Evolutionary conservation across 2,329 filamentous ascomycete genomes (phyloP).

Genomic region (Ascochyta rabiei): DNA sequence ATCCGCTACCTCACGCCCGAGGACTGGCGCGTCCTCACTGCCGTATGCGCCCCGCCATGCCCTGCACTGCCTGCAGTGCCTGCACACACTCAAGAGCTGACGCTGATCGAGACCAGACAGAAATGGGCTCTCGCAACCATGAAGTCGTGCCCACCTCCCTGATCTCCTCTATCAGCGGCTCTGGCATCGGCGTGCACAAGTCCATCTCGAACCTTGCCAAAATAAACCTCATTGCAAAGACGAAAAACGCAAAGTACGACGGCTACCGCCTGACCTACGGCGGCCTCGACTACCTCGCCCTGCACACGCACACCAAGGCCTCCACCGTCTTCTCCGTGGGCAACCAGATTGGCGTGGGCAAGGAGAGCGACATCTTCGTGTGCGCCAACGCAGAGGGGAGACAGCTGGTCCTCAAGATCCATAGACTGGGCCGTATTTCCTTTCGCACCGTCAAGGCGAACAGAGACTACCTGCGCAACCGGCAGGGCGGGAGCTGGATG

Average conservation of each 20-base stretch:
- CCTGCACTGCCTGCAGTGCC: neutral
- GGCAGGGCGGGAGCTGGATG: constrained; percentile 89
- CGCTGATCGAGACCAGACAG: constrained; percentile 67
- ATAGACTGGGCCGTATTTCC: constrained; percentile 91
- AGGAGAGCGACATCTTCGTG: constrained; percentile 96
- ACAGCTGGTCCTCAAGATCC: constrained; percentile 91
- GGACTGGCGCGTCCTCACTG: constrained; percentile 94
- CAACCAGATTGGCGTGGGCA: constrained; percentile 92
- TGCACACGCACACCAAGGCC: constrained; percentile 84
- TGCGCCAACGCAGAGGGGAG: constrained; percentile 79
- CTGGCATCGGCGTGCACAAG: constrained; percentile 76
- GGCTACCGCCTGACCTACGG: constrained; percentile 97
- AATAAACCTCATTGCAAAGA: constrained; percentile 84
- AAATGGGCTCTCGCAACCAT: constrained; percentile 94
- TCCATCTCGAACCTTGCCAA: constrained; percentile 93
- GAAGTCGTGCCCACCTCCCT: constrained; percentile 91
- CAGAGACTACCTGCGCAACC: constrained; percentile 89
- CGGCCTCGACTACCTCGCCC: constrained; percentile 94
- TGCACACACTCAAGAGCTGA: constrained; percentile 44
- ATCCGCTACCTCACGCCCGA: constrained; percentile 90
- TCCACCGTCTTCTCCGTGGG: constrained; percentile 89
- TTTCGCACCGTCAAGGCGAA: constrained; percentile 97
- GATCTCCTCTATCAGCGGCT: constrained; percentile 80
- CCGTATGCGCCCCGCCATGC: constrained; percentile 60
- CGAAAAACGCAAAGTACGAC: constrained; percentile 97